Evolutionary conservation across 2,329 filamentous ascomycete species (phyloP).

Genomic region (Chaetomium sp.): DNA sequence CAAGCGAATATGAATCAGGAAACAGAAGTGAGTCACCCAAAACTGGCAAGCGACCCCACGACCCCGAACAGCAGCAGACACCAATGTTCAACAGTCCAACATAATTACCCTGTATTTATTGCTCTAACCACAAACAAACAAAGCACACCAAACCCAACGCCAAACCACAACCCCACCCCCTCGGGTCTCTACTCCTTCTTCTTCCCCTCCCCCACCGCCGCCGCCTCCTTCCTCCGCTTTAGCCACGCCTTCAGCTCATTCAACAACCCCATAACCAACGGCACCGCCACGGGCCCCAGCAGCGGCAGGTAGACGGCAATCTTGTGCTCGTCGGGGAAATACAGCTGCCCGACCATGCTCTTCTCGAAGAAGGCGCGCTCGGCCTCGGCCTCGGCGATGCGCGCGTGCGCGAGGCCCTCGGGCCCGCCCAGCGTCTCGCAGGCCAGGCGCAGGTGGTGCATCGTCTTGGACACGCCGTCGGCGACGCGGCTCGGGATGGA

Average conservation of each 20-base stretch:
- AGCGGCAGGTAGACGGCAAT: conserved; percentile 93
- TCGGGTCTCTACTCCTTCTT: conserved; percentile 33
- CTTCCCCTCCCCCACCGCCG: conserved; percentile 42
- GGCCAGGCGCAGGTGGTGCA: conserved; percentile 74
- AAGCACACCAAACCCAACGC: not conserved
- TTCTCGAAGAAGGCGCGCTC: conserved; percentile 98
- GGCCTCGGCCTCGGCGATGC: conserved; percentile 82
- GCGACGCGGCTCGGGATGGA: conserved; percentile 87
- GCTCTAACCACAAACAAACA: not conserved
- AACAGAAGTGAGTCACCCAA: not conserved
- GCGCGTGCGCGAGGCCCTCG: conserved; percentile 75
- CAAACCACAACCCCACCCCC: not conserved
- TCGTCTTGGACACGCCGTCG: conserved; percentile 77
- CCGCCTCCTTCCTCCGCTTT: conserved; percentile 50
- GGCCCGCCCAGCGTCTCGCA: conserved; percentile 69
- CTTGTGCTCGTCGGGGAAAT: conserved; percentile 98
- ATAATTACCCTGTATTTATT: conserved; percentile 2
- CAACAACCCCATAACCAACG: conserved; percentile 77
- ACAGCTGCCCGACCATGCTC: conserved; percentile 97
- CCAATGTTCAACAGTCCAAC: not conserved
- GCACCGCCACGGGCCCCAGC: conserved; percentile 86
- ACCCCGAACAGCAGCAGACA: not conserved
- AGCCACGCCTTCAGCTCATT: conserved; percentile 74
- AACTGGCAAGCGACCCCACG: not conserved
- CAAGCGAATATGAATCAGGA: not conserved